Evolutionary conservation across 345 rosid genomes (phyloP).

Genomic region (Sapria himalayana): DNA sequence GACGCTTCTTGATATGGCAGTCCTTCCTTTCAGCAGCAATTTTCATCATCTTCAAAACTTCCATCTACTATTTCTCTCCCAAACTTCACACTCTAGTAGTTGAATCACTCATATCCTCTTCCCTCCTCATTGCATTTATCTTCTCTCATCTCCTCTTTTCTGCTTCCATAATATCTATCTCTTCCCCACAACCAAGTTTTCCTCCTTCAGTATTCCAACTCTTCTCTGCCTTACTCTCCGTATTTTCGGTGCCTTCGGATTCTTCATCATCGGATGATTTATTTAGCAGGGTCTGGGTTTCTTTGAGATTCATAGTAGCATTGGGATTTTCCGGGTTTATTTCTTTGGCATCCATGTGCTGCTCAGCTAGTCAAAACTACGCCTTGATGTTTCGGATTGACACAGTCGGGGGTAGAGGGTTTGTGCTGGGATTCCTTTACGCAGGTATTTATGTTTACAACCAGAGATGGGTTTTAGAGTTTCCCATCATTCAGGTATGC

Average conservation of each 20-base stretch:
- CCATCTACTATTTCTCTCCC: conserved; percentile 13
- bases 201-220: conserved; percentile 25
- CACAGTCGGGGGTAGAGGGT: conserved; percentile 46
- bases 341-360: conserved; percentile 21
- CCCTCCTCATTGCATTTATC: conserved; percentile 24
- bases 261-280: conserved; percentile 18
- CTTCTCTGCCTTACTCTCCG: conserved; percentile 15
- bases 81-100: background rate
- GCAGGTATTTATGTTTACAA: conserved; percentile 24
- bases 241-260: conserved; percentile 11
- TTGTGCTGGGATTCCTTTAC: conserved; percentile 41
- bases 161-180: conserved; percentile 22
- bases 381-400: conserved; percentile 9
- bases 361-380: conserved; percentile 9
- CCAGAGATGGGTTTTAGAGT: conserved; percentile 58
- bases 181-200: conserved; percentile 19
- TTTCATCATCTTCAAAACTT: conserved; percentile 29
- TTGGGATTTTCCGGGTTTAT: conserved; percentile 23
- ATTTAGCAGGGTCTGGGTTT: conserved; percentile 27
- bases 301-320: conserved; percentile 24
- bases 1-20: conserved; percentile 62
- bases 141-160: conserved; percentile 47
- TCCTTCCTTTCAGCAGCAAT: conserved; percentile 30
- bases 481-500: conserved; percentile 78
- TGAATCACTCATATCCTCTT: conserved; percentile 9